Percentiles rank a stretch among this genome's conserved stretches.
Evolutionary conservation across 805 yeast species (phyloP).

Genomic region (Yarrowia bubula): DNA sequence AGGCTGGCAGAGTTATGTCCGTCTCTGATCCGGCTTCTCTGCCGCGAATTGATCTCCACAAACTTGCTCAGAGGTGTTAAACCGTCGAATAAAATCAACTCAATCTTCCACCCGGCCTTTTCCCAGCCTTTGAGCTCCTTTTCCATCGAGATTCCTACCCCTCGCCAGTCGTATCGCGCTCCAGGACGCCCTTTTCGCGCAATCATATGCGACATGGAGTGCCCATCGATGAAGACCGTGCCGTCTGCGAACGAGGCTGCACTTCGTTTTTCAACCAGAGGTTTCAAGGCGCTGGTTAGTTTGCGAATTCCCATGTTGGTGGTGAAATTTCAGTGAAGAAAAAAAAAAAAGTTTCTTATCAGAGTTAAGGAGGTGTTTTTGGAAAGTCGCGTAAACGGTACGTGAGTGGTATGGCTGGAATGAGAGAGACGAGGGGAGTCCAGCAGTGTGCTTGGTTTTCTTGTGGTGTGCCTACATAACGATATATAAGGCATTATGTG

Average conservation of each 20-base stretch:
- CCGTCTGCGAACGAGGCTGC: neutral
- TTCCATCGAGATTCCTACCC: neutral
- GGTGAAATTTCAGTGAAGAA: too few species aligned
- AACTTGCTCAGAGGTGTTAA: neutral
- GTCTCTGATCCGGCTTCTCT: neutral
- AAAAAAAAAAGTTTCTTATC: too few species aligned
- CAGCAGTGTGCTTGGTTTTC: too few species aligned
- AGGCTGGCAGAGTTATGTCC: neutral
- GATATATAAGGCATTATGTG: too few species aligned
- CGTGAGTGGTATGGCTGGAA: too few species aligned
- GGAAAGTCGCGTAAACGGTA: too few species aligned
- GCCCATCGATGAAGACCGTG: slow-evolving; percentile 9
- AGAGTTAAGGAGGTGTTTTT: too few species aligned
- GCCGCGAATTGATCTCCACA: neutral
- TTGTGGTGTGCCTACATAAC: too few species aligned
- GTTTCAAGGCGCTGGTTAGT: neutral
- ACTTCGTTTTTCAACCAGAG: neutral
- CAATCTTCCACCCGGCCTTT: neutral
- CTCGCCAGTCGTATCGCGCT: neutral
- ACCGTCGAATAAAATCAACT: neutral
- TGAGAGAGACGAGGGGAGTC: too few species aligned
- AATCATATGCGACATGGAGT: neutral
- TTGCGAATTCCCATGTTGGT: neutral
- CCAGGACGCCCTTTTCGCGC: neutral
- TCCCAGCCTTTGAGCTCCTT: neutral